Evolutionary conservation across 2,329 filamentous ascomycete species (phyloP), one percentile per base, ranked within the genome.

Genomic region (Diaporthe velutina): DNA sequence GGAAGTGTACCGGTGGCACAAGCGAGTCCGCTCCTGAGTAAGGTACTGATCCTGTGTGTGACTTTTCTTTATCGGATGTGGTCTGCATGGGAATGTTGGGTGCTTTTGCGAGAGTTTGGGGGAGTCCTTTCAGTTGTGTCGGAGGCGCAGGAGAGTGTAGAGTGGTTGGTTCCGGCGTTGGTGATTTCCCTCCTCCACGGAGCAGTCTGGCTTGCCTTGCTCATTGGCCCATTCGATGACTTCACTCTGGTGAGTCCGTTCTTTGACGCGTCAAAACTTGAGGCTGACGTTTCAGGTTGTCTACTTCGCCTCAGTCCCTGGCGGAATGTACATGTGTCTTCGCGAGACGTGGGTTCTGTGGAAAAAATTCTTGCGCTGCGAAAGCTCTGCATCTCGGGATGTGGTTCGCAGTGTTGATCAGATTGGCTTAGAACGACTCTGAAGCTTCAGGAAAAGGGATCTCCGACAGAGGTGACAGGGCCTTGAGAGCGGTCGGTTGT

Each of bases 221-320:
- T n/a, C n/a, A n/a, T n/a, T n/a, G n/a, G n/a, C n/a, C n/a, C n/a
- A n/a, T n/a, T n/a, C n/a, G n/a, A 25, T 13, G 48, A 52, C 28
- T 25, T 52, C 48, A 25, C 22, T 52, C n/a, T 52, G n/a, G n/a
- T 52, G 10, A 52, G 48, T 52, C n/a, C n/a, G n/a, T 52, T 28
- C 48, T 52, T 52, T 52, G n/a, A 25, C n/a, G 13, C n/a, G 48
- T 52, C n/a, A 25, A 52, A 52, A 52, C n/a, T 52, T 52, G 19
- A 52, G n/a, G 48, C 48, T 52, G n/a, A 52, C 48, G n/a, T 52
- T 52, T 25, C n/a, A 52, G n/a, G n/a, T 52, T 52, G n/a, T 52
- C 48, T 52, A 52, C 10, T 52, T 52, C n/a, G n/a, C 48, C 48
- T 52, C n/a, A 25, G n/a, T 52, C 48, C 48, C n/a, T 52, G n/a